These are phyloP conservation scores for Colletotrichum simmondsii DNA, from an alignment of 2,329 filamentous ascomycete genomes.

Conservation along the genomic window DNA sequence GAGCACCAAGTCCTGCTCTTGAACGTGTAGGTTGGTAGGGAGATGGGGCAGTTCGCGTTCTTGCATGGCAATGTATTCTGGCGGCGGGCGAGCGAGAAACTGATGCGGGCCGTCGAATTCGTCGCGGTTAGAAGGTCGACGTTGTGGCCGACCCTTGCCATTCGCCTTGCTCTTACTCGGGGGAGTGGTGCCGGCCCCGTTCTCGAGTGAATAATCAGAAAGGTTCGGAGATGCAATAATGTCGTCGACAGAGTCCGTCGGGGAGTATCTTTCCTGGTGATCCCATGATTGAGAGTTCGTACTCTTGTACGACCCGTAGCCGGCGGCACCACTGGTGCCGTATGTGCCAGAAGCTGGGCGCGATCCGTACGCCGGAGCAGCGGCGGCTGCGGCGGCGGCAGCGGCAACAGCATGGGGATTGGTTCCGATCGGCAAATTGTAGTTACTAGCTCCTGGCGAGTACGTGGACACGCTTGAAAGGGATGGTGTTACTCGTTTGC, in stretches of 20 bases:
- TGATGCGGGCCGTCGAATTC: slow-evolving; percentile 92
- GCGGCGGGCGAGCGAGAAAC: slow-evolving; percentile 78
- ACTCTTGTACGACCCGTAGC: slow-evolving; percentile 52
- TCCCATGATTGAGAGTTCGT: slow-evolving; percentile 59
- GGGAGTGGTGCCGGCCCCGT: slow-evolving; percentile 52
- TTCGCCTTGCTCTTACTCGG: slow-evolving; percentile 57
- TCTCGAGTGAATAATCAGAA: slow-evolving; percentile 70
- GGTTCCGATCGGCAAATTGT: slow-evolving; percentile 45
- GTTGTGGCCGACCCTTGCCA: slow-evolving; percentile 66
- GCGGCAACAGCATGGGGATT: slow-evolving; percentile 52
- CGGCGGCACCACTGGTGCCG: slow-evolving; percentile 40
- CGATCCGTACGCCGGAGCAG: slow-evolving; percentile 50
- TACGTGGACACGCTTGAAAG: slow-evolving; percentile 55
- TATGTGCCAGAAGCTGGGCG: slow-evolving; percentile 54
- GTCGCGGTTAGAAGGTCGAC: slow-evolving; percentile 83
- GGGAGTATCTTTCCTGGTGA: slow-evolving; percentile 62
- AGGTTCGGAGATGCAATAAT: slow-evolving; percentile 67
- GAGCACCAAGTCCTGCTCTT: slow-evolving; percentile 86
- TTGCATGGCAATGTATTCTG: slow-evolving; percentile 78
- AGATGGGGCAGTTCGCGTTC: slow-evolving; percentile 85
- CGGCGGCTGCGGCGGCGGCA: slow-evolving; percentile 42
- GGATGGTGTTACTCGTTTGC: slow-evolving; percentile 45
- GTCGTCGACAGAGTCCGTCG: slow-evolving; percentile 68
- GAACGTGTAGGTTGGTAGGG: slow-evolving; percentile 82
- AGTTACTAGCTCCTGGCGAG: slow-evolving; percentile 43